Conservation (phyloP, 352 stramenopile genomes). For the Pythium aquatile region DNA sequence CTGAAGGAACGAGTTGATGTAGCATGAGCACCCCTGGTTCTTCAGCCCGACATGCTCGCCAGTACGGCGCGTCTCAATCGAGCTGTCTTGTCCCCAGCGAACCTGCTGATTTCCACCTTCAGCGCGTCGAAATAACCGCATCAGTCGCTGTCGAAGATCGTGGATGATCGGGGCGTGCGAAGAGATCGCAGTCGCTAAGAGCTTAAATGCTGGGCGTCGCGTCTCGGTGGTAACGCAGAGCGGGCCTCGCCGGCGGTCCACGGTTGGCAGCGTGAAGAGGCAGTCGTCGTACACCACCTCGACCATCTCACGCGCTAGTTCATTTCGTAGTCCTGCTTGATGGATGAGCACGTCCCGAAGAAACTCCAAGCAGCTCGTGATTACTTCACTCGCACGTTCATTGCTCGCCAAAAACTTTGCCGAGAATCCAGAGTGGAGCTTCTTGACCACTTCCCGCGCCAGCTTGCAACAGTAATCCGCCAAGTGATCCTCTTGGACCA, state of each 20-base stretch:
- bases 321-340: slow-evolving; percentile 47
- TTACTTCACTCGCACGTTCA: slow-evolving; percentile 59
- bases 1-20: slow-evolving; percentile 99
- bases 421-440: slow-evolving; percentile 69
- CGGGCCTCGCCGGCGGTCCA: slow-evolving; percentile 58
- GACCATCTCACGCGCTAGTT: slow-evolving; percentile 62
- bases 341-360: slow-evolving; percentile 64
- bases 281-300: slow-evolving; percentile 85
- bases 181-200: slow-evolving; percentile 78
- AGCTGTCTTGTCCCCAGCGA: slow-evolving; percentile 85
- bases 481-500: slow-evolving; percentile 59
- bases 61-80: slow-evolving; percentile 76
- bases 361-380: slow-evolving; percentile 78
- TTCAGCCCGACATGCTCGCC: slow-evolving; percentile 93
- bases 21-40: slow-evolving; percentile 99
- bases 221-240: slow-evolving; percentile 80
- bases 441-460: slow-evolving; percentile 48
- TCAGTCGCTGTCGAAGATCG: slow-evolving; percentile 54
- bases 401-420: slow-evolving; percentile 80
- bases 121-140: slow-evolving; percentile 57
- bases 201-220: slow-evolving; percentile 73
- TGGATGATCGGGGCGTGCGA: slow-evolving; percentile 61
- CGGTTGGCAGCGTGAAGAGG: slow-evolving; percentile 76
- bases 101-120: slow-evolving; percentile 42
- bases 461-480: slow-evolving; percentile 51